These are phyloP conservation scores for Kwoniella newhampshirensis DNA, from an alignment of 768 basidiomycete species.

Conservation along the genomic window DNA sequence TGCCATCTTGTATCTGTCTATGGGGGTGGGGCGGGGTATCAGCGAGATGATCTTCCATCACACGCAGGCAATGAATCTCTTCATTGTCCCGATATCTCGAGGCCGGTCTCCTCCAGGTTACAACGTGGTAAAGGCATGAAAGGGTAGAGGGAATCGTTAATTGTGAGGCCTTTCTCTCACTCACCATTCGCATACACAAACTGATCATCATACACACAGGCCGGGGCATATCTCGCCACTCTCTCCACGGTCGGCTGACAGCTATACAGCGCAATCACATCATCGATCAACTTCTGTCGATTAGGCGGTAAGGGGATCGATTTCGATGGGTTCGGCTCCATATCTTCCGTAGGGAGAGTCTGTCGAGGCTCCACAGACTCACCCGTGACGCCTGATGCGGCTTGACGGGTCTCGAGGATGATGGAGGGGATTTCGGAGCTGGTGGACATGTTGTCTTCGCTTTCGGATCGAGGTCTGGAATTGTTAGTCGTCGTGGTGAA, in stretches of 20 bases:
- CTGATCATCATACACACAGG: conserved; percentile 50
- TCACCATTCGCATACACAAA: conserved; percentile 55
- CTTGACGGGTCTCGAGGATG: conserved; percentile 37
- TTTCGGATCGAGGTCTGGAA: background rate
- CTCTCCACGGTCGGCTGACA: conserved; percentile 55
- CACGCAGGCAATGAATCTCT: too few relatives aligned
- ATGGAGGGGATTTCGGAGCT: conserved; percentile 37
- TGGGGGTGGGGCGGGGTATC: background rate
- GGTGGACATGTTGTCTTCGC: conserved; percentile 18
- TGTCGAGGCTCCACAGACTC: conserved; percentile 56
- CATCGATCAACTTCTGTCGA: conserved; percentile 55
- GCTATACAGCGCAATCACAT: conserved; percentile 56
- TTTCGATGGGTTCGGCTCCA: conserved; percentile 54
- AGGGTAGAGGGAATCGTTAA: too few relatives aligned
- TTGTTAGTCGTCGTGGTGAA: background rate
- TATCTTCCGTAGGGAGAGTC: conserved; percentile 47
- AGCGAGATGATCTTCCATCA: too few relatives aligned
- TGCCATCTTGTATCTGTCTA: conserved; percentile 56
- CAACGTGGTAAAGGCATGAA: too few relatives aligned
- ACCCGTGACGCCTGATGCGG: conserved; percentile 52
- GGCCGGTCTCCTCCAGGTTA: too few relatives aligned
- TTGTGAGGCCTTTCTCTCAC: too few relatives aligned
- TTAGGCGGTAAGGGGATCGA: conserved; percentile 55
- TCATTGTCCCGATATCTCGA: too few relatives aligned
- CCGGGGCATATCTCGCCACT: conserved; percentile 55